phyloP scores from a whole-genome alignment of 2,329 filamentous ascomycete species.

The Botrytis medusae region DNA sequence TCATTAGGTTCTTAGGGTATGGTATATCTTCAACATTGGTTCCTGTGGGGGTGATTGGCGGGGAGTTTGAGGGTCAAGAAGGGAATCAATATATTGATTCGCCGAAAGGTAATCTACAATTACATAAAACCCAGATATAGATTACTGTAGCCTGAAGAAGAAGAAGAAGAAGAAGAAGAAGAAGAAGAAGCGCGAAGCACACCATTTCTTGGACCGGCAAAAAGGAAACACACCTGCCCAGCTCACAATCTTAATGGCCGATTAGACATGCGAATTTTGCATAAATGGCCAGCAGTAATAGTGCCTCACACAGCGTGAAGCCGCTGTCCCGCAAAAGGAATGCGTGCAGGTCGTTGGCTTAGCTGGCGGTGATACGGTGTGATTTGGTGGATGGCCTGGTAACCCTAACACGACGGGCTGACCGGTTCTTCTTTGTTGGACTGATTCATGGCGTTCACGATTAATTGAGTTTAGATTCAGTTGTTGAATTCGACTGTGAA shows the following conservation, averaged over 20 bases:
- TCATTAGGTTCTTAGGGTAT: conserved; percentile 1
- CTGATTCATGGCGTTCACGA: neutral
- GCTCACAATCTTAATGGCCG: neutral
- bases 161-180: neutral
- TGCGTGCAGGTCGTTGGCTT: conserved; percentile 18
- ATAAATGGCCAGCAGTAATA: conserved; percentile 13
- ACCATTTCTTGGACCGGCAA: neutral
- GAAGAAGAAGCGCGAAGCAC: neutral
- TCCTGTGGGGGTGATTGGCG: conserved; percentile 15
- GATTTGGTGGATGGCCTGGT: neutral
- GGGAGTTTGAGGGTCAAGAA: neutral
- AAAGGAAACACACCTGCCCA: neutral
- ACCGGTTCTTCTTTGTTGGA: neutral
- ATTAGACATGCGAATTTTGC: neutral
- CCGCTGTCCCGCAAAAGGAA: conserved; percentile 11
- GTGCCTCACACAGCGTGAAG: conserved; percentile 12
- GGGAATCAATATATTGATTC: conserved; percentile 9
- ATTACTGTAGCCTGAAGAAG: neutral
- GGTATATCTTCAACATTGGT: conserved; percentile 10
- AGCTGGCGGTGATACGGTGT: conserved; percentile 19
- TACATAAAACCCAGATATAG: neutral
- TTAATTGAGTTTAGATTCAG: neutral
- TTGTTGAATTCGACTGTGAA: neutral
- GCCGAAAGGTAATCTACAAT: conserved; percentile 4
- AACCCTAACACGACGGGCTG: conserved; percentile 11